Percentiles rank a stretch among this genome's conserved stretches.
Conservation (phyloP, 1,139 yeast species). For the Lodderomyces theae region DNA sequence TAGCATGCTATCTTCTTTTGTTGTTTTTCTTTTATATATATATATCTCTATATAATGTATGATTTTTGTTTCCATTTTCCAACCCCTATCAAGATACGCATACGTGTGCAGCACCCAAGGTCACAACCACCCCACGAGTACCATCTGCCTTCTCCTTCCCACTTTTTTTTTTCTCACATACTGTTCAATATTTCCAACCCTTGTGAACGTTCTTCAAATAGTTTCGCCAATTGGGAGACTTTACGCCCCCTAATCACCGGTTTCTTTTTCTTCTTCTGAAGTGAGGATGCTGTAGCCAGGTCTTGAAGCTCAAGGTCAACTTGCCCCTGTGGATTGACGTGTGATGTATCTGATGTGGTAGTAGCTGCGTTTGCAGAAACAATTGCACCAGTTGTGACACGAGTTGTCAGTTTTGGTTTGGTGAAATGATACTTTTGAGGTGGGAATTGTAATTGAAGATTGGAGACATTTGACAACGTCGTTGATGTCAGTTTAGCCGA, state of each 20-base stretch:
- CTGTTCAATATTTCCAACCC: slow-evolving; percentile 48
- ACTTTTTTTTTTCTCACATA: slow-evolving; percentile 29
- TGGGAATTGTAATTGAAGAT: slow-evolving; percentile 33
- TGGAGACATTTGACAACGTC: slow-evolving; percentile 23
- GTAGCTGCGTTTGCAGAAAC: neutral
- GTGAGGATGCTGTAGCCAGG: too few relatives aligned
- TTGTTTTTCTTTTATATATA: neutral
- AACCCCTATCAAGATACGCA: too few relatives aligned
- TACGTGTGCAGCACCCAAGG: too few relatives aligned
- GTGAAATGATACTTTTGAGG: slow-evolving; percentile 39
- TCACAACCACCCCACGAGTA: too few relatives aligned
- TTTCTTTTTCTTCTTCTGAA: slow-evolving; percentile 27
- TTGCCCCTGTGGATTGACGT: neutral
- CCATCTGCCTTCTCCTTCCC: too few relatives aligned
- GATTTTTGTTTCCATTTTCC: too few relatives aligned
- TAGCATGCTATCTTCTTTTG: neutral
- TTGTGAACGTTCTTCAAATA: slow-evolving; percentile 55
- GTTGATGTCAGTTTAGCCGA: neutral
- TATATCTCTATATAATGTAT: neutral
- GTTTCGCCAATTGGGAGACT: slow-evolving; percentile 53
- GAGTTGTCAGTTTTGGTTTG: neutral
- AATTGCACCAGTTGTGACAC: too few relatives aligned
- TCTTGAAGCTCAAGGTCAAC: slow-evolving; percentile 3
- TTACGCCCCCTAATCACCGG: slow-evolving; percentile 54
- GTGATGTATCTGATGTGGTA: neutral